Conservation (phyloP, 2,329 filamentous ascomycete species). For the Claviceps sp. region DNA sequence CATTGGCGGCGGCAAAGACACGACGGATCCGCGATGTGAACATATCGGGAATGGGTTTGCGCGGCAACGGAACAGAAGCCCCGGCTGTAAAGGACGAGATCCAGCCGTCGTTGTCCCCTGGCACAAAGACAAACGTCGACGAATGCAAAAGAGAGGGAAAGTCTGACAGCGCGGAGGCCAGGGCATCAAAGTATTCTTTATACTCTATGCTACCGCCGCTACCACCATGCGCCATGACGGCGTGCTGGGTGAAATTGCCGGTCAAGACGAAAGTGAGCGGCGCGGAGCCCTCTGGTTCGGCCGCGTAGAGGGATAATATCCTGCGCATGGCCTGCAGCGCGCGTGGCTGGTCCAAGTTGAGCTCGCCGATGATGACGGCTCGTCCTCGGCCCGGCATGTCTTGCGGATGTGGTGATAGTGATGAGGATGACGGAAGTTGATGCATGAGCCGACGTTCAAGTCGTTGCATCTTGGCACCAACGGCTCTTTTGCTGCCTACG, state of each 20-base stretch:
- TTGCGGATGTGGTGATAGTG: conserved; percentile 15
- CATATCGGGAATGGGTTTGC: conserved; percentile 64
- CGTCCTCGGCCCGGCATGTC: conserved; percentile 30
- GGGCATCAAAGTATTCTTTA: conserved; percentile 86
- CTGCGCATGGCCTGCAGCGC: conserved; percentile 69
- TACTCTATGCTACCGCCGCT: conserved; percentile 83
- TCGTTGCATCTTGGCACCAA: conserved; percentile 68
- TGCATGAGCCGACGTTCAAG: conserved; percentile 57
- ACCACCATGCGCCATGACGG: conserved; percentile 53
- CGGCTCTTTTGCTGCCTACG: conserved; percentile 75
- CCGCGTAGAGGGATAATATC: conserved; percentile 61
- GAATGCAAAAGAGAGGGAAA: conserved; percentile 68
- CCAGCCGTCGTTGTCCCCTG: conserved; percentile 97
- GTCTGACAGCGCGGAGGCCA: conserved; percentile 71
- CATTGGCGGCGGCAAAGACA: conserved; percentile 65
- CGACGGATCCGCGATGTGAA: conserved; percentile 81
- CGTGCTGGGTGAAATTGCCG: conserved; percentile 65
- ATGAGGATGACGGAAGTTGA: conserved; percentile 15
- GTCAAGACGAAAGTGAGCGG: conserved; percentile 73
- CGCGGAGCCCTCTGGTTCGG: conserved; percentile 46
- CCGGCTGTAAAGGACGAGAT: conserved; percentile 71
- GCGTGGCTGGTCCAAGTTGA: conserved; percentile 75
- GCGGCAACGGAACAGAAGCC: conserved; percentile 54
- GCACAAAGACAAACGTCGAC: conserved; percentile 82
- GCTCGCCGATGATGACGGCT: conserved; percentile 68